Percentiles rank a stretch among this genome's conserved stretches.
Conservation (phyloP, 2,329 filamentous ascomycete genomes). For the Talaromyces piceae region DNA sequence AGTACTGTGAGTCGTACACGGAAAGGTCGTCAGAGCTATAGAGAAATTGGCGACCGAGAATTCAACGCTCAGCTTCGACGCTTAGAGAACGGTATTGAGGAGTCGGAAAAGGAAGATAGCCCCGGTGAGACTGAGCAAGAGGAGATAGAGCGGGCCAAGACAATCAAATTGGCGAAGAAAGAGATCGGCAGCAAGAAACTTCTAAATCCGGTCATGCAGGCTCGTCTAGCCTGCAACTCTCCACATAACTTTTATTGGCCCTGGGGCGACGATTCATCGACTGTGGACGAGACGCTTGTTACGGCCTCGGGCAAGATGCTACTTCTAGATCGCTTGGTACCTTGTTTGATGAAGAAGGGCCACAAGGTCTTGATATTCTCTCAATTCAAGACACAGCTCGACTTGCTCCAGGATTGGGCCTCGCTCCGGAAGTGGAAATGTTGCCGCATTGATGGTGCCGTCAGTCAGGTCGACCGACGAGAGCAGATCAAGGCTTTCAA, state of each 20-base stretch:
- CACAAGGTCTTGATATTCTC: conserved; percentile 96
- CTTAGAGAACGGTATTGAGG: conserved; percentile 48
- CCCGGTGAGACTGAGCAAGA: conserved; percentile 45
- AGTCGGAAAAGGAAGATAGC: conserved; percentile 38
- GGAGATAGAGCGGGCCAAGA: conserved; percentile 41
- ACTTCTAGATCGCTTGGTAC: conserved; percentile 77
- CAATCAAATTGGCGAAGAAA: conserved; percentile 56
- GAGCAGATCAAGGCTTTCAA: conserved; percentile 70
- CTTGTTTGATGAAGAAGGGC: conserved; percentile 60
- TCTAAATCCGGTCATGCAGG: conserved; percentile 86
- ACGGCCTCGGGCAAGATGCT: conserved; percentile 94
- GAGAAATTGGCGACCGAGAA: conserved; percentile 70
- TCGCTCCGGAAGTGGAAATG: conserved; percentile 69
- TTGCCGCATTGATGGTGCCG: conserved; percentile 85
- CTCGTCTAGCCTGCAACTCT: conserved; percentile 84
- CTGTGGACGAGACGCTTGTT: conserved; percentile 72
- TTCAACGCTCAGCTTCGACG: conserved; percentile 64
- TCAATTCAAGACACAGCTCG: conserved; percentile 90
- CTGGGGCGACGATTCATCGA: conserved; percentile 56
- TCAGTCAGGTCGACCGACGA: conserved; percentile 65
- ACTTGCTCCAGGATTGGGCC: conserved; percentile 84
- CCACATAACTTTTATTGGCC: conserved; percentile 97
- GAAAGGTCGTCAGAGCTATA: conserved; percentile 50
- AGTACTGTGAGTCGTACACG: conserved; percentile 45
- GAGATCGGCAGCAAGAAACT: conserved; percentile 88